Evolutionary conservation across 116 monocot genomes (phyloP).

Genomic region (Zostera marina): DNA sequence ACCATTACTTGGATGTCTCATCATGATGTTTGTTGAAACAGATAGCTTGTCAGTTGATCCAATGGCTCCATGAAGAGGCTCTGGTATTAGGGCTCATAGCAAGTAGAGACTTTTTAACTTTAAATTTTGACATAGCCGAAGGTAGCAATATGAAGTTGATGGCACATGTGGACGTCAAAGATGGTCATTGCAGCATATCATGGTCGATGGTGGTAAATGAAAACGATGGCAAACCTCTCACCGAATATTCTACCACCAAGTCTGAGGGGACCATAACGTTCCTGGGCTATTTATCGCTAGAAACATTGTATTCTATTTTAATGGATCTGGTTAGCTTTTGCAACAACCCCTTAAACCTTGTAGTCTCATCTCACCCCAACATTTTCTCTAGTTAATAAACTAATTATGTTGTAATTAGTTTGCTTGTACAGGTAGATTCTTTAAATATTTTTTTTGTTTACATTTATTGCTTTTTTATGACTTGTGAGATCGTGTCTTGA

Average conservation of each 20-base stretch:
- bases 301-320: conserved; percentile 42
- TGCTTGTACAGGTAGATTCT: too few species aligned
- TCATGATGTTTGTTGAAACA: conserved; percentile 13
- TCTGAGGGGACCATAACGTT: conserved; percentile 22
- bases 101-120: conserved; percentile 47
- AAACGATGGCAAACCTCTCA: too few species aligned
- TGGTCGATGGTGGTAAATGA: conserved; percentile 60
- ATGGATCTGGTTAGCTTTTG: conserved; percentile 74
- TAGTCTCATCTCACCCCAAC: too few species aligned
- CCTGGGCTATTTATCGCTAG: conserved; percentile 63
- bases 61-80: conserved; percentile 91
- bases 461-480: too few species aligned
- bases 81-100: conserved; percentile 51
- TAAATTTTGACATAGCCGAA: conserved; percentile 55
- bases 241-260: too few species aligned
- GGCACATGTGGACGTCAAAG: conserved; percentile 58
- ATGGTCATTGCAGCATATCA: conserved; percentile 46
- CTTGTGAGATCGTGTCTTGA: too few species aligned
- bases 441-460: too few species aligned
- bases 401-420: too few species aligned
- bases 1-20: too few species aligned
- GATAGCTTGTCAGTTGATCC: conserved; percentile 75
- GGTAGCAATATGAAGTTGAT: conserved; percentile 52
- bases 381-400: too few species aligned
- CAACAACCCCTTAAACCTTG: too few species aligned